These are phyloP conservation scores for Basipetospora chlamydospora DNA, from an alignment of 2,329 filamentous ascomycete species.

Conservation along the genomic window DNA sequence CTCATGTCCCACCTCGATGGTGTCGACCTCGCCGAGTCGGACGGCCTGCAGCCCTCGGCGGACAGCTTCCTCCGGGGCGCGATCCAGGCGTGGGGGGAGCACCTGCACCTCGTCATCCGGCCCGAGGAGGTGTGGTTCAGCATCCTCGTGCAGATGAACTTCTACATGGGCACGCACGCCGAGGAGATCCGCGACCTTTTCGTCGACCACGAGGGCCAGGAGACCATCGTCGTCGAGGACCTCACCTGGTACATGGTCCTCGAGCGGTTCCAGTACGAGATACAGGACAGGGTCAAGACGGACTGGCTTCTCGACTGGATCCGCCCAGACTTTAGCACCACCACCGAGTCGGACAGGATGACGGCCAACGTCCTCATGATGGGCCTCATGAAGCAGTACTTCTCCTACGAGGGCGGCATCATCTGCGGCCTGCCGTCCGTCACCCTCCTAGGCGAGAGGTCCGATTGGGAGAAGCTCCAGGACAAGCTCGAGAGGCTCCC, in stretches of 20 bases:
- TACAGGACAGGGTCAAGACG: slow-evolving; percentile 6
- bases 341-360: slow-evolving; percentile 7
- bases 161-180: slow-evolving; percentile 32
- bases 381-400: slow-evolving; percentile 26
- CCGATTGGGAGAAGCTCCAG: slow-evolving; percentile 26
- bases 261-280: slow-evolving; percentile 6
- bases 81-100: slow-evolving; percentile 32
- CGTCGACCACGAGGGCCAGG: slow-evolving; percentile 26
- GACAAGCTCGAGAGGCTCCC: slow-evolving; percentile 22
- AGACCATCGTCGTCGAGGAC: slow-evolving; percentile 19
- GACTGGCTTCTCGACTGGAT: slow-evolving; percentile 22
- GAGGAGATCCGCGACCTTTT: slow-evolving; percentile 30
- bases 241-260: slow-evolving; percentile 4
- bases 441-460: slow-evolving; percentile 21
- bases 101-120: slow-evolving; percentile 32
- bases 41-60: slow-evolving; percentile 3
- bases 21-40: neutral
- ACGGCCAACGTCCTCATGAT: slow-evolving; percentile 23
- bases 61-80: slow-evolving; percentile 28
- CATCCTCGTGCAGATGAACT: slow-evolving; percentile 34
- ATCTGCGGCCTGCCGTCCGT: slow-evolving; percentile 28
- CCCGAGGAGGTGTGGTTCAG: slow-evolving; percentile 43
- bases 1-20: slow-evolving; percentile 3
- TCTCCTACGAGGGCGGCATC: slow-evolving; percentile 20
- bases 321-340: slow-evolving; percentile 25